These are phyloP conservation scores for Kodamaea laetipori DNA, from an alignment of 805 yeast genomes.

Conservation along the genomic window DNA sequence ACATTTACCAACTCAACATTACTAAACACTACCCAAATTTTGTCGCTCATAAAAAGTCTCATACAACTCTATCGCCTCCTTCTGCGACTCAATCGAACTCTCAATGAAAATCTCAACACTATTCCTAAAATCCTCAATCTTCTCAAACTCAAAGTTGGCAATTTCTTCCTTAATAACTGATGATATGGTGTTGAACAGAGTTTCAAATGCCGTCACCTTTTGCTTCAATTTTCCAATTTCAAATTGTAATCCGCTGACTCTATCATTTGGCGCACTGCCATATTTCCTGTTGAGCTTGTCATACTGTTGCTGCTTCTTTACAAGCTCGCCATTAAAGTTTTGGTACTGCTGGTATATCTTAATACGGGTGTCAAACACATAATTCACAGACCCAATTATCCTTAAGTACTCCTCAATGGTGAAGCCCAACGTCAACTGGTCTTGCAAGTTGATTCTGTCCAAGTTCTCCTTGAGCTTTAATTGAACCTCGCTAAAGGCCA, in stretches of 20 bases:
- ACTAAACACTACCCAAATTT: constrained; percentile 17
- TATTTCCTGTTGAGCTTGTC: constrained; percentile 47
- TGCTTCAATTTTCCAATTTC: constrained; percentile 61
- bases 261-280: constrained; percentile 57
- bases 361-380: constrained; percentile 72
- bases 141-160: constrained; percentile 68
- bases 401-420: constrained; percentile 88
- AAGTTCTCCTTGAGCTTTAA: constrained; percentile 68
- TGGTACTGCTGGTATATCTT: constrained; percentile 48
- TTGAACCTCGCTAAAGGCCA: constrained; percentile 73
- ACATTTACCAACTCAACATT: no score
- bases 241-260: constrained; percentile 53
- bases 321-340: constrained; percentile 46
- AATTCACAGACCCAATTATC: constrained; percentile 69
- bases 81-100: constrained; percentile 87
- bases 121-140: constrained; percentile 80
- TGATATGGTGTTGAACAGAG: constrained; percentile 64
- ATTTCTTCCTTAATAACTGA: constrained; percentile 69
- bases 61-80: constrained; percentile 87
- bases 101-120: constrained; percentile 90
- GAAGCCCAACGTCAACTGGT: constrained; percentile 80
- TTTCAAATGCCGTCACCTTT: constrained; percentile 54
- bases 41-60: constrained; percentile 76
- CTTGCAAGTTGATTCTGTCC: constrained; percentile 80
- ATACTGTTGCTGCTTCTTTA: constrained; percentile 48